Conservation (phyloP, 2,329 filamentous ascomycete species). For the Pyrenophora graminea region DNA sequence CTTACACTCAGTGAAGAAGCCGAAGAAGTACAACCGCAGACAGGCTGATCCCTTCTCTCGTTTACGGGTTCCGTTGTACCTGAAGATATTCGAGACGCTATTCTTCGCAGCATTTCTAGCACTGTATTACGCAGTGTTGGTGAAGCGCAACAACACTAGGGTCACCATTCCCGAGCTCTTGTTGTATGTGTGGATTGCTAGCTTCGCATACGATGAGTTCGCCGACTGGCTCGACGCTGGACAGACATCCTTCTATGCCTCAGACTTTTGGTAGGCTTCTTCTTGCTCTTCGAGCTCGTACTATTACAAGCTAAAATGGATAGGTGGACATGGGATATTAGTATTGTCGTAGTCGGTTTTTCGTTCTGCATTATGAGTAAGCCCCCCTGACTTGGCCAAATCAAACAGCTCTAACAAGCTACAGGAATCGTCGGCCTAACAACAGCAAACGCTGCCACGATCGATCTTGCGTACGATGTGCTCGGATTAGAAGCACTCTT, state of each 20-base stretch:
- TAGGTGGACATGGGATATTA: slow-evolving; percentile 35
- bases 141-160: slow-evolving; percentile 68
- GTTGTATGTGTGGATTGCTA: slow-evolving; percentile 83
- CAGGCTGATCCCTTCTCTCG: slow-evolving; percentile 60
- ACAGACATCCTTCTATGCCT: slow-evolving; percentile 65
- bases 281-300: slow-evolving; percentile 29
- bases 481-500: slow-evolving; percentile 86
- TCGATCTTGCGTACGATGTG: slow-evolving; percentile 85
- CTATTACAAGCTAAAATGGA: slow-evolving; percentile 1
- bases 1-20: slow-evolving; percentile 72
- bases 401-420: slow-evolving; percentile 1
- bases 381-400: slow-evolving; percentile 33
- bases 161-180: slow-evolving; percentile 72
- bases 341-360: slow-evolving; percentile 72
- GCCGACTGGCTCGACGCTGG: slow-evolving; percentile 79
- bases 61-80: slow-evolving; percentile 77
- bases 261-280: slow-evolving; percentile 56
- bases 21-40: slow-evolving; percentile 71
- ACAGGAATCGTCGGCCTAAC: slow-evolving; percentile 69
- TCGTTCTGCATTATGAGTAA: slow-evolving; percentile 73
- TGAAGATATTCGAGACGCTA: slow-evolving; percentile 80
- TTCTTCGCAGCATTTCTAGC: slow-evolving; percentile 78
- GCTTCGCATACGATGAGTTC: slow-evolving; percentile 82
- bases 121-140: slow-evolving; percentile 84
- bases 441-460: slow-evolving; percentile 63